Base-by-base conservation (phyloP, 352 stramenopile species). In the Phytophthora vignae region DNA sequence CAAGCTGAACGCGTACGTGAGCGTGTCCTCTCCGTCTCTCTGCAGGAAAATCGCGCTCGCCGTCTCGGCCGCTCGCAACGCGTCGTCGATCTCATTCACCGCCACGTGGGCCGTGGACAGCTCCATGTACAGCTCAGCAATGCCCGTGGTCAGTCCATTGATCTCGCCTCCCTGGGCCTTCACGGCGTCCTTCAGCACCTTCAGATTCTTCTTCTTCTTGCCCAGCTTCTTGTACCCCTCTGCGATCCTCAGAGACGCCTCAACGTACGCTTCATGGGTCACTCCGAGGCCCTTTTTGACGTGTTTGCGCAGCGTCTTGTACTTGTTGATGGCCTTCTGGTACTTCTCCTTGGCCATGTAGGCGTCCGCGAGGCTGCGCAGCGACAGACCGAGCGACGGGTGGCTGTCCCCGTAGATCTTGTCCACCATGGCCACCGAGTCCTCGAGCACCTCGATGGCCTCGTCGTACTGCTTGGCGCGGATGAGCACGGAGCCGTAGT, bases 81-180 rank as follows among this genome's bases (percentile, higher is more conserved):
- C 84, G 2, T 90, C 64, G 27, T 82, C 78, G 31, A 87, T 25
- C 19, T 91, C 72, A 15, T 76, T 76, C 46, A 76, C 31, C n/a
- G 74, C 74, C 55, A 86, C 78, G 66, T 83, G 77, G 19, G 64
- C 71, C 29, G 62, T 85, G 29, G 90, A 82, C 21, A 96, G 74
- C 48, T 94, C 87, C 85, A 94, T 94, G 54, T 91, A 95, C 0
- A 93, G 57, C 69, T 96, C 90, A 0, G 77, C 90, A 38, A 95
- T 81, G 12, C 90, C 90, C 36, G 81, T 81, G 9, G 84, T 92
- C 15, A 88, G 76, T 22, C 82, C 75, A 56, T 91, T 91, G 15
- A 92, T 76, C n/a, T 91, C 58, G 6, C 65, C 71, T 8, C 79
- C 80, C 64, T 93, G 87, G 9, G 80, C 80, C 17, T 82, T 70